These are phyloP conservation scores for Penicillium simplicissimum DNA, from an alignment of 495 filamentous ascomycete species.

Conservation along the genomic window DNA sequence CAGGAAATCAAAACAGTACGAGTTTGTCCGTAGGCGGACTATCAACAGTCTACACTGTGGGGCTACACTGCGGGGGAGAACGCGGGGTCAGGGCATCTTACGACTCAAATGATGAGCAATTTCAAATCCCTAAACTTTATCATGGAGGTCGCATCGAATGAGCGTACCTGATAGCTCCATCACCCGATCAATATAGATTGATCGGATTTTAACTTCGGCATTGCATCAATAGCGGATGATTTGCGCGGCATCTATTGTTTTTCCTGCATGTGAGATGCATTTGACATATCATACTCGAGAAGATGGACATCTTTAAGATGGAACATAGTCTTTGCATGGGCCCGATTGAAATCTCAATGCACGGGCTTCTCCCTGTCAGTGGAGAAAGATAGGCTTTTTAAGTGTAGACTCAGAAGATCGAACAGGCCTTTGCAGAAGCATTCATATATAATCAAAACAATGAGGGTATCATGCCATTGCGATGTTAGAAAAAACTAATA, in stretches of 20 bases:
- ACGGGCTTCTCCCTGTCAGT: too few relatives aligned
- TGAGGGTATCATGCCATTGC: conserved; percentile 13
- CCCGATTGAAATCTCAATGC: too few relatives aligned
- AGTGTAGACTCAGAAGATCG: too few relatives aligned
- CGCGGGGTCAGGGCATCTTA: not conserved
- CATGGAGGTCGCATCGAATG: not conserved
- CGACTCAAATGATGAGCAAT: not conserved
- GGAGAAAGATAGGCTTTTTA: too few relatives aligned
- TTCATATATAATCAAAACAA: not conserved
- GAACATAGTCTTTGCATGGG: too few relatives aligned
- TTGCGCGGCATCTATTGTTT: not conserved
- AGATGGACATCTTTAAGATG: too few relatives aligned
- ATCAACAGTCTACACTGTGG: too few relatives aligned
- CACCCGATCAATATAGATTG: not conserved
- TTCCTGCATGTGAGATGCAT: not conserved
- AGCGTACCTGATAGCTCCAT: not conserved
- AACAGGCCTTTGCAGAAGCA: too few relatives aligned
- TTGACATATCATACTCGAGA: too few relatives aligned
- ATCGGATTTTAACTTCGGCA: not conserved
- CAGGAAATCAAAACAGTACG: too few relatives aligned
- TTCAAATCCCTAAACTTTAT: not conserved
- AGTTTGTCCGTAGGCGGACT: too few relatives aligned
- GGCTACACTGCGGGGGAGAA: not conserved
- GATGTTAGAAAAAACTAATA: conserved; percentile 12
- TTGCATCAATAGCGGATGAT: not conserved